These are phyloP conservation scores for Echium plantagineum DNA, from an alignment of 257 asterid species.

Conservation along the genomic window DNA sequence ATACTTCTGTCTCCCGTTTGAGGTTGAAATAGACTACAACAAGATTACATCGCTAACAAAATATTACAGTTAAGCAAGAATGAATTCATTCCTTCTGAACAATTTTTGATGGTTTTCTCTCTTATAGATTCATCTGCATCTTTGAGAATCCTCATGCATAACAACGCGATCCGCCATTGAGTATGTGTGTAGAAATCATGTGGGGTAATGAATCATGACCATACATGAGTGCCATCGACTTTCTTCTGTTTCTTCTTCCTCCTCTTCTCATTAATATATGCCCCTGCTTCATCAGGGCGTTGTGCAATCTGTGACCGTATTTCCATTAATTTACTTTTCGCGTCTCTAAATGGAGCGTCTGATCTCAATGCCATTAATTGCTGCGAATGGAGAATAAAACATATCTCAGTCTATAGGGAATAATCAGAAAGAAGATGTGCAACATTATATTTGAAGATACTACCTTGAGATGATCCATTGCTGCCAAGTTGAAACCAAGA, in stretches of 20 bases:
- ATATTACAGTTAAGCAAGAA: background rate
- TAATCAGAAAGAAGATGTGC: background rate
- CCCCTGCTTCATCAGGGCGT: constrained; percentile 27
- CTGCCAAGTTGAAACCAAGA: constrained; percentile 75
- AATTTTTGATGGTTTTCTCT: background rate
- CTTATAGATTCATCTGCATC: background rate
- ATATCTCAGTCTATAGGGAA: background rate
- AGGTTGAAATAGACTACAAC: no score
- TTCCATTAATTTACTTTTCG: constrained; percentile 63
- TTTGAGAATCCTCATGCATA: background rate
- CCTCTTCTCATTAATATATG: constrained; percentile 41
- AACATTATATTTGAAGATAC: background rate
- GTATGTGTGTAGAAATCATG: background rate
- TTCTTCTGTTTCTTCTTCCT: constrained; percentile 80
- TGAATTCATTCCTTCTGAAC: background rate
- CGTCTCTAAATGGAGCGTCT: constrained; percentile 64
- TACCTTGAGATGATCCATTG: constrained; percentile 82
- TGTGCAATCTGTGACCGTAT: constrained; percentile 40
- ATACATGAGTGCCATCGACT: constrained; percentile 61
- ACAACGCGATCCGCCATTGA: background rate
- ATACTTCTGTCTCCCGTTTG: no score
- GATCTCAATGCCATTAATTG: constrained; percentile 80
- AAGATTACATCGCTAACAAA: no score
- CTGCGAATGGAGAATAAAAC: constrained; percentile 22
- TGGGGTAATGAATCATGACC: constrained; percentile 42